Percentiles rank a stretch among this genome's conserved stretches.
Evolutionary conservation across 2,329 filamentous ascomycete species (phyloP).

Genomic region (Alternaria novae-zelandiae): DNA sequence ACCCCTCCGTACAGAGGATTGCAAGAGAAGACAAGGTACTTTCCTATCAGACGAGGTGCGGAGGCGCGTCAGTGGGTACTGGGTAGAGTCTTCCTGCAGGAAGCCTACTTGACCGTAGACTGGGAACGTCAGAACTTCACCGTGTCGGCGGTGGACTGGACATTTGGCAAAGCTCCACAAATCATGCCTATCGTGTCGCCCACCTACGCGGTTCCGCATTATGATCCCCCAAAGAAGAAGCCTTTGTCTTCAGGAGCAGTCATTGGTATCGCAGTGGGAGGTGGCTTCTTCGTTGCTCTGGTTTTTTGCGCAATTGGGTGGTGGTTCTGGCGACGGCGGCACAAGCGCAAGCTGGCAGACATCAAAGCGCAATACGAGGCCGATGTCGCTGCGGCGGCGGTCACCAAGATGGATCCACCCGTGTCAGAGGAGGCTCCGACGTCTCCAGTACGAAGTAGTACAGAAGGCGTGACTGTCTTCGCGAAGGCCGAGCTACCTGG

Average conservation of each 20-base stretch:
- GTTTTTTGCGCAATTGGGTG: constrained; percentile 39
- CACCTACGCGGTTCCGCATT: constrained; percentile 21
- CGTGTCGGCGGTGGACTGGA: constrained; percentile 50
- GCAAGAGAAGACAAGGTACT: constrained; percentile 68
- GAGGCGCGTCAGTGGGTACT: constrained; percentile 65
- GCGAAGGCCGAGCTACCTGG: constrained; percentile 55
- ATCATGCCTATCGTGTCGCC: constrained; percentile 45
- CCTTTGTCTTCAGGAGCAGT: constrained; percentile 45
- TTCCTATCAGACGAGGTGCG: constrained; percentile 66
- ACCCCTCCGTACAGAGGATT: constrained; percentile 60
- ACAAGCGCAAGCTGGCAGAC: constrained; percentile 24
- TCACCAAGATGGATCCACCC: constrained; percentile 25
- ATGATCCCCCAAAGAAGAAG: not conserved
- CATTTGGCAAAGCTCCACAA: constrained; percentile 29
- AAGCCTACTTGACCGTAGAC: constrained; percentile 62
- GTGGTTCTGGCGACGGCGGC: constrained; percentile 43
- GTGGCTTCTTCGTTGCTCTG: constrained; percentile 42
- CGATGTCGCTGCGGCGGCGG: constrained; percentile 26
- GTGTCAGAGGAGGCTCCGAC: constrained; percentile 31
- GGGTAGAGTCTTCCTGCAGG: constrained; percentile 73
- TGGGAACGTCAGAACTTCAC: constrained; percentile 57
- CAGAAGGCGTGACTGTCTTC: constrained; percentile 44
- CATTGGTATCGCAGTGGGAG: constrained; percentile 54
- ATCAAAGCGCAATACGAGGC: constrained; percentile 35
- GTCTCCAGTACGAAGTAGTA: constrained; percentile 28